Conservation (phyloP, 768 basidiomycete genomes). For the Boletus sp. region DNA sequence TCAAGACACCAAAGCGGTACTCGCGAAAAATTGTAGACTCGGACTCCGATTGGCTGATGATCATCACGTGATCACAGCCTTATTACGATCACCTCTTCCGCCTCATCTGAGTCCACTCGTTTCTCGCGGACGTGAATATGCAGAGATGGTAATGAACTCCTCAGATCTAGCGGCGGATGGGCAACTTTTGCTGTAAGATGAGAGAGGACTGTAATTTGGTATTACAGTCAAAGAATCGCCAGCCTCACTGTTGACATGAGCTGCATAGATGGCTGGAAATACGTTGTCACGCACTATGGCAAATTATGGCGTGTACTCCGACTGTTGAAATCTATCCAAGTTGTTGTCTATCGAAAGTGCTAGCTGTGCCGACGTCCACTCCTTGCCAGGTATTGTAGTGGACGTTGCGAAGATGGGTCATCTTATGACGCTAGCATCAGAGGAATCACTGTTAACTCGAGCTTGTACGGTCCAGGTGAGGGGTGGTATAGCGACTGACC, state of each 20-base stretch:
- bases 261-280: not conserved
- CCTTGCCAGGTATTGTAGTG: not conserved
- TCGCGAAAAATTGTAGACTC: slow-evolving; percentile 12
- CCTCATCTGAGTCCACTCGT: too few relatives aligned
- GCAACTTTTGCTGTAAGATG: too few relatives aligned
- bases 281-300: slow-evolving; percentile 14
- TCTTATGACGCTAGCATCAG: not conserved
- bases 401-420: too few relatives aligned
- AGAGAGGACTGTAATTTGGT: not conserved
- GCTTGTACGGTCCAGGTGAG: too few relatives aligned
- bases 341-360: slow-evolving; percentile 1
- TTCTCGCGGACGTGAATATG: not conserved
- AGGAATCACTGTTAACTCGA: not conserved
- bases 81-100: not conserved
- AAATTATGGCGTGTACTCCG: not conserved
- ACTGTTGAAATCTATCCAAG: not conserved
- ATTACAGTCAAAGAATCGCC: not conserved
- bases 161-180: too few relatives aligned
- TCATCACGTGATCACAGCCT: slow-evolving; percentile 8
- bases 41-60: slow-evolving; percentile 8
- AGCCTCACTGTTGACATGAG: slow-evolving; percentile 6
- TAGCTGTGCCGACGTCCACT: not conserved
- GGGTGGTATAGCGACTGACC: slow-evolving; percentile 1
- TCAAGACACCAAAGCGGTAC: slow-evolving; percentile 12
- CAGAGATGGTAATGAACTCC: too few relatives aligned